Conservation (phyloP, 2,329 filamentous ascomycete genomes). For the Zymoseptoria ardabiliae region DNA sequence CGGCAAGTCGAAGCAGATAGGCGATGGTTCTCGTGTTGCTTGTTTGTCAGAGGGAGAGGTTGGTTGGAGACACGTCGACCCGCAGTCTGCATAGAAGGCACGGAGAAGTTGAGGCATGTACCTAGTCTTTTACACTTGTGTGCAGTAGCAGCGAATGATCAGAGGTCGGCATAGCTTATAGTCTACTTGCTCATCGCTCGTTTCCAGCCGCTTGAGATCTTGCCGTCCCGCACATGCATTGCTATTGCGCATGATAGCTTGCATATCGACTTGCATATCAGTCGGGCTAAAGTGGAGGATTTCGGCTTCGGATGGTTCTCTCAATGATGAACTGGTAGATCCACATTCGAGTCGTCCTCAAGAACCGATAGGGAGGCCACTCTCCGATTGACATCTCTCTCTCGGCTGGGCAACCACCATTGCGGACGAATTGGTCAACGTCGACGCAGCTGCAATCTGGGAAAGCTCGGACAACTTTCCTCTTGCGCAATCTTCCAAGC, state of each 20-base stretch:
- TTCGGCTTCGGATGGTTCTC: neutral
- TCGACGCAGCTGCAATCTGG: neutral
- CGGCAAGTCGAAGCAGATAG: neutral
- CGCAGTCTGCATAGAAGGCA: slow-evolving; percentile 5
- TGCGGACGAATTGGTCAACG: neutral
- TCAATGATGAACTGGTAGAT: neutral
- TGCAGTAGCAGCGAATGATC: slow-evolving; percentile 11
- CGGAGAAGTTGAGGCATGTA: neutral
- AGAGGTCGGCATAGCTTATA: slow-evolving; percentile 9
- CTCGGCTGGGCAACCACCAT: neutral
- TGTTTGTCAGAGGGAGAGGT: neutral
- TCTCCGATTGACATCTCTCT: neutral
- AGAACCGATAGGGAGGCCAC: neutral
- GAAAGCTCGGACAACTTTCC: neutral
- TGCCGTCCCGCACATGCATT: slow-evolving; percentile 9
- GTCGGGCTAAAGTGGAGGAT: neutral
- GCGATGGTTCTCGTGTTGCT: neutral
- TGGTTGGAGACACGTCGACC: slow-evolving; percentile 1
- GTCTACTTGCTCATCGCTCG: slow-evolving; percentile 8
- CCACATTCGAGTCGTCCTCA: neutral
- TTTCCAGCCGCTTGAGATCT: slow-evolving; percentile 9
- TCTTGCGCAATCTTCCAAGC: neutral
- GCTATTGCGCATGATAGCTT: slow-evolving; percentile 15
- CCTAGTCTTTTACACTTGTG: slow-evolving; percentile 7
- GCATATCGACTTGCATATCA: slow-evolving; percentile 10